Conservation (phyloP, 257 asterid species). For the Knoxia roxburghii region DNA sequence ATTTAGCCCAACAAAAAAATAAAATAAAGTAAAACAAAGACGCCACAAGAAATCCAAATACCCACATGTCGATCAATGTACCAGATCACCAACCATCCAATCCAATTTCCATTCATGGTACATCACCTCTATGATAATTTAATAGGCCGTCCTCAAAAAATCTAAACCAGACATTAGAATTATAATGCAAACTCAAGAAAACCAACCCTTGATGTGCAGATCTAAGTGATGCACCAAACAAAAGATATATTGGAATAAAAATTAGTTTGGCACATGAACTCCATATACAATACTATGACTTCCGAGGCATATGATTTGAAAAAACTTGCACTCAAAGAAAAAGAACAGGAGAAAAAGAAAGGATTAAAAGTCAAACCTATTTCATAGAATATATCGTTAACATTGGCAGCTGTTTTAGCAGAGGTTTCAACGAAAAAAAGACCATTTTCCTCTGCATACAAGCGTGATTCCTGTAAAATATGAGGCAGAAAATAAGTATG, state of each 20-base stretch:
- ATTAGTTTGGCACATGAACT: background rate
- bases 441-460: constrained; percentile 35
- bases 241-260: background rate
- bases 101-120: background rate
- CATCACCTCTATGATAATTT: background rate
- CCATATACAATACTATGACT: too few relatives aligned
- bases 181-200: too few relatives aligned
- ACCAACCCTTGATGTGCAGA: background rate
- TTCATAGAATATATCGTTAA: constrained; percentile 34
- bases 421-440: constrained; percentile 41
- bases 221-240: background rate
- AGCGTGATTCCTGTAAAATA: constrained; percentile 28
- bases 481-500: constrained; percentile 1
- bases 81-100: background rate
- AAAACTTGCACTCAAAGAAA: background rate
- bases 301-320: background rate
- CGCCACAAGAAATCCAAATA: too few relatives aligned
- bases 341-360: background rate
- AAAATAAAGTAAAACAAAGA: too few relatives aligned
- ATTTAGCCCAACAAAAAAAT: background rate
- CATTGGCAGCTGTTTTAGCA: constrained; percentile 38
- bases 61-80: background rate
- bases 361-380: constrained; percentile 20
- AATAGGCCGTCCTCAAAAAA: background rate
- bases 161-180: background rate